Evolutionary conservation across 768 basidiomycete species (phyloP).

Genomic region (Pleurotus platypus): DNA sequence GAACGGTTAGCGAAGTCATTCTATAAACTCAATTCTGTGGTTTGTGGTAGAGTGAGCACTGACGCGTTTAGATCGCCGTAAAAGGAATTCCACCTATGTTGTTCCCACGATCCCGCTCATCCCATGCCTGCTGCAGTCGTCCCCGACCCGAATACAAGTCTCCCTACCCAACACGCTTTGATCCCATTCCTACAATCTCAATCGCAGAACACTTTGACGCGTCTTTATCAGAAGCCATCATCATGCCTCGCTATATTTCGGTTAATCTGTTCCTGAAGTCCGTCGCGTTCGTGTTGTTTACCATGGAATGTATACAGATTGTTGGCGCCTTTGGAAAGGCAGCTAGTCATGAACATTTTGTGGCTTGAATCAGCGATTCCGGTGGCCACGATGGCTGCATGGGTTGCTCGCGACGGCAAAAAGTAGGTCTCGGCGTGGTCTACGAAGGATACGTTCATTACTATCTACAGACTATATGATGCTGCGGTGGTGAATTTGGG

Average conservation of each 20-base stretch:
- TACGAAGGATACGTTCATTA: background rate
- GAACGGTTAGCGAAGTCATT: constrained; percentile 49
- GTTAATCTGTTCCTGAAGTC: constrained; percentile 34
- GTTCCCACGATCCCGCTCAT: constrained; percentile 21
- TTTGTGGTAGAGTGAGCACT: background rate
- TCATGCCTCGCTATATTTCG: constrained; percentile 90
- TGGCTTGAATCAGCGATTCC: constrained; percentile 82
- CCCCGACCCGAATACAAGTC: constrained; percentile 20
- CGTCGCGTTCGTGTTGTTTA: constrained; percentile 12
- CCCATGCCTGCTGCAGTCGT: constrained; percentile 21
- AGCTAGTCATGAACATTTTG: constrained; percentile 82
- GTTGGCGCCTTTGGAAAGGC: constrained; percentile 74
- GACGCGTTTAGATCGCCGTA: constrained; percentile 11
- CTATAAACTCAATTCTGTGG: background rate
- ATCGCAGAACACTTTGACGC: constrained; percentile 70
- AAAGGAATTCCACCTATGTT: background rate
- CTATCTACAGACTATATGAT: constrained; percentile 59
- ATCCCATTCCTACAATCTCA: constrained; percentile 80
- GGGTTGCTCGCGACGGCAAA: constrained; percentile 74
- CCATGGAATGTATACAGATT: constrained; percentile 43
- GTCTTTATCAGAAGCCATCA: constrained; percentile 82
- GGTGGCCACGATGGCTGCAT: constrained; percentile 64
- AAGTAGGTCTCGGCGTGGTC: constrained; percentile 40
- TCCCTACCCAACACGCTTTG: constrained; percentile 51
- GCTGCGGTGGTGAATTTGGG: constrained; percentile 60